These are phyloP conservation scores for Thermothelomyces thermophilus DNA, from an alignment of 2,329 filamentous ascomycete genomes.

Conservation along the genomic window DNA sequence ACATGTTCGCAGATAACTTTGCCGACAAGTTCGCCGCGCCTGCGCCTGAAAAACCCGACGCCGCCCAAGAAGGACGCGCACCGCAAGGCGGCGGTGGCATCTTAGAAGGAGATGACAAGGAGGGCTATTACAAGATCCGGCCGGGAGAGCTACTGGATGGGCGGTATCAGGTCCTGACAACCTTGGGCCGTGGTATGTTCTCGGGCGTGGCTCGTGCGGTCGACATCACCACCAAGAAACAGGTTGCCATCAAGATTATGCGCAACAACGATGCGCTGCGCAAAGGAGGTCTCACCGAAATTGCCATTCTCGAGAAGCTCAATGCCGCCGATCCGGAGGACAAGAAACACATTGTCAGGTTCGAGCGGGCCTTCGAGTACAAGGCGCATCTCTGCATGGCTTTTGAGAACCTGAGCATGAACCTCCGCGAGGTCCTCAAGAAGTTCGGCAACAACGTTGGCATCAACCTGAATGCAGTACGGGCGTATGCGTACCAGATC, in stretches of 20 bases:
- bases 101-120: slow-evolving; percentile 86
- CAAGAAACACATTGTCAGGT: slow-evolving; percentile 84
- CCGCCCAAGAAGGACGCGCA: slow-evolving; percentile 37
- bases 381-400: slow-evolving; percentile 94
- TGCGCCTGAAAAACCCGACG: slow-evolving; percentile 28
- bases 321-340: slow-evolving; percentile 79
- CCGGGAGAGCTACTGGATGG: slow-evolving; percentile 84
- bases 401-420: slow-evolving; percentile 91
- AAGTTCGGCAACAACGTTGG: slow-evolving; percentile 94
- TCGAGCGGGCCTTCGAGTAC: slow-evolving; percentile 84
- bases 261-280: slow-evolving; percentile 89
- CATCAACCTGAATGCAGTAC: slow-evolving; percentile 80
- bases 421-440: slow-evolving; percentile 86
- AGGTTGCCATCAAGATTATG: slow-evolving; percentile 97
- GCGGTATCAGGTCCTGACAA: slow-evolving; percentile 82
- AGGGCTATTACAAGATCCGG: slow-evolving; percentile 95
- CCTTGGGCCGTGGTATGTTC: slow-evolving; percentile 90
- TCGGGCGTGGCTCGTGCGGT: slow-evolving; percentile 87
- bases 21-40: slow-evolving; percentile 57
- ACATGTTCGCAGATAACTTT: slow-evolving; percentile 87
- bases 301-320: slow-evolving; percentile 84
- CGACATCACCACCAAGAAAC: slow-evolving; percentile 64
- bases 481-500: slow-evolving; percentile 88
- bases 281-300: slow-evolving; percentile 90
- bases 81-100: slow-evolving; percentile 58